These are phyloP conservation scores for Ophiocordyceps robertsii DNA, from an alignment of 2,329 filamentous ascomycete species.

Conservation along the genomic window DNA sequence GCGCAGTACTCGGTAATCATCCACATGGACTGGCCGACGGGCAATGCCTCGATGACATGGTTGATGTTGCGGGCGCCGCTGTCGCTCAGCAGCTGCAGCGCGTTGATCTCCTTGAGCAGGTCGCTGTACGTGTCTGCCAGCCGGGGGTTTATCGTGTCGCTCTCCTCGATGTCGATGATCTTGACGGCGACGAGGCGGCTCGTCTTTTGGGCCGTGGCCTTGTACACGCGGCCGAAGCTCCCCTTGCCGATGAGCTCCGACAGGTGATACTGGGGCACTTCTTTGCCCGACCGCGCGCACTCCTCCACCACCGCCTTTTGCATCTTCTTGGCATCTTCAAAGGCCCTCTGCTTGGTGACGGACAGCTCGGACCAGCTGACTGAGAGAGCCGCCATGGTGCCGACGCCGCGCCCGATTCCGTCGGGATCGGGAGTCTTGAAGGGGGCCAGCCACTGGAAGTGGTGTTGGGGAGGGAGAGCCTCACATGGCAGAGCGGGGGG, in stretches of 20 bases:
- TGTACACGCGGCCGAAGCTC: constrained; percentile 62
- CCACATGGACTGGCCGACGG: constrained; percentile 71
- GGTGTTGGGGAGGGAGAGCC: background rate
- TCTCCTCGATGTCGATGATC: constrained; percentile 73
- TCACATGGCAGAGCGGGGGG: no score
- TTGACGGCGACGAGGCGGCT: constrained; percentile 57
- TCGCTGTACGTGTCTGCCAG: constrained; percentile 55
- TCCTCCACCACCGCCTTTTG: constrained; percentile 49
- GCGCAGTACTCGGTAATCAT: constrained; percentile 80
- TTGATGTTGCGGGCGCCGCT: constrained; percentile 70
- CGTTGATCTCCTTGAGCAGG: constrained; percentile 53
- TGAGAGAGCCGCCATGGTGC: constrained; percentile 27
- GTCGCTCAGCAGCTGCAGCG: constrained; percentile 60
- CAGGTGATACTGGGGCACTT: constrained; percentile 53
- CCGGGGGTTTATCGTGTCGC: constrained; percentile 53
- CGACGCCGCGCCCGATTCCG: background rate
- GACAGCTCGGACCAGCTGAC: constrained; percentile 27
- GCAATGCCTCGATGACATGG: constrained; percentile 64
- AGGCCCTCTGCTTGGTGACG: constrained; percentile 42
- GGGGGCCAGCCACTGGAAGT: background rate
- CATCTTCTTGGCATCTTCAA: constrained; percentile 60
- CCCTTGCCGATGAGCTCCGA: constrained; percentile 64
- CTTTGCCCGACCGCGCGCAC: constrained; percentile 43
- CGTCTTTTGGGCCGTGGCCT: constrained; percentile 34
- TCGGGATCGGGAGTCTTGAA: background rate